These are phyloP conservation scores for Davidsoniella neocaledoniae DNA, from an alignment of 2,329 filamentous ascomycete species.

Conservation along the genomic window DNA sequence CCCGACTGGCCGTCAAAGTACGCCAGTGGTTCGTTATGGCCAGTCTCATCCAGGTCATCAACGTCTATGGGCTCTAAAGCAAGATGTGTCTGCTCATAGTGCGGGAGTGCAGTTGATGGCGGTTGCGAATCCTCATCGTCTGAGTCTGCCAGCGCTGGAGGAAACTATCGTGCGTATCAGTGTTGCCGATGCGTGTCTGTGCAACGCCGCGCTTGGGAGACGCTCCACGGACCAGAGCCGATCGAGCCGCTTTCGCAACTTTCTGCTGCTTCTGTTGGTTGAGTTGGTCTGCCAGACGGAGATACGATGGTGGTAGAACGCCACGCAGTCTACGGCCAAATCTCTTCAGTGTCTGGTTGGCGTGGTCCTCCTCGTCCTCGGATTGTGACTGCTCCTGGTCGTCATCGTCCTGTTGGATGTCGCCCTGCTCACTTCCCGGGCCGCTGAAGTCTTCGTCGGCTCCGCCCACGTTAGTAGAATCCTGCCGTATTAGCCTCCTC, in stretches of 20 bases:
- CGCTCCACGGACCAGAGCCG: neutral
- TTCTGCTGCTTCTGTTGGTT: slow-evolving; percentile 16
- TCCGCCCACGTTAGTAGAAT: slow-evolving; percentile 18
- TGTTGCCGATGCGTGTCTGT: slow-evolving; percentile 4
- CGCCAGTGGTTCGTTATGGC: too few species aligned
- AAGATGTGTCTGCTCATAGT: slow-evolving; percentile 8
- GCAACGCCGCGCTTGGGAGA: slow-evolving; percentile 9
- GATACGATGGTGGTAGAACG: slow-evolving; percentile 50
- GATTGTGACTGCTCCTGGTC: slow-evolving; percentile 21
- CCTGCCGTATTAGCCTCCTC: slow-evolving; percentile 7
- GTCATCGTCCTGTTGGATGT: slow-evolving; percentile 11
- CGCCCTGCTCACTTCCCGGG: neutral
- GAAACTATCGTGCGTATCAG: slow-evolving; percentile 1
- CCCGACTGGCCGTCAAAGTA: slow-evolving; percentile 8
- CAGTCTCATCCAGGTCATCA: slow-evolving; percentile 19
- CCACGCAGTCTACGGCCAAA: slow-evolving; percentile 34
- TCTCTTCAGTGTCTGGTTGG: slow-evolving; percentile 7
- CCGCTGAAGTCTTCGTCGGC: slow-evolving; percentile 5
- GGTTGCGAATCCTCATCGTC: slow-evolving; percentile 17
- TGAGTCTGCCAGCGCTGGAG: slow-evolving; percentile 4
- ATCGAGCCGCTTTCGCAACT: neutral
- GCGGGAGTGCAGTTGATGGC: neutral
- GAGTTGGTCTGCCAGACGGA: slow-evolving; percentile 37
- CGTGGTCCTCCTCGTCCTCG: slow-evolving; percentile 19
- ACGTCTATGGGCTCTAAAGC: neutral